Evolutionary conservation across 768 basidiomycete species (phyloP), one percentile per base, ranked within the genome.

Genomic region (Naganishia vaughanmartiniae): DNA sequence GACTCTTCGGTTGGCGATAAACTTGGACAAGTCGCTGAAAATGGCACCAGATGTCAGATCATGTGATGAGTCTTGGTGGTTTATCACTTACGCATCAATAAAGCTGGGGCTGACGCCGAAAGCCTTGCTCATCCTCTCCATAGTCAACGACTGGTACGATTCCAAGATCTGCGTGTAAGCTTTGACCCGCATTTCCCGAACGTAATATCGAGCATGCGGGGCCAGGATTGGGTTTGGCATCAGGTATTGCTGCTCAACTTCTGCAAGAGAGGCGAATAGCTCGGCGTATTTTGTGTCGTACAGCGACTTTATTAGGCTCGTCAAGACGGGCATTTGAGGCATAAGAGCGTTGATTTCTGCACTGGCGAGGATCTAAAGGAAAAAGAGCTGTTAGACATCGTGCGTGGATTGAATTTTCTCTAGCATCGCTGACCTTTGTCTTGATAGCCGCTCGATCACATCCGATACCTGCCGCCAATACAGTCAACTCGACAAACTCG

Each of bases 241-340:
- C 73, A 98, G 88, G 76, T 90, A 87, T 0, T 86, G 87, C 81
- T 93, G 89, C 81, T 97, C 94, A 68, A 97, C 89, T 17, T 89
- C 89, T 21, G 93, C 93, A 24, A 98, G 86, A 0, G 94, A 89
- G 42, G 89, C 82, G 81, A 97, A 99, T 83, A 98, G 93, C 72
- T 93, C 91, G 78, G 92, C 88, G 79, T 98, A 99, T 75, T 94
- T 91, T 74, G 91, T 92, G 70, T 94, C 90, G 80, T 94, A 94
- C 5, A 99, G 84, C 74, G 87, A 93, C 76, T 90, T 90, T 67
- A 90, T 87, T 66, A 92, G 87, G 74, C 91, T 89, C 15, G 90
- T 87, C 14, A 97, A 87, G 10, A 88, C 83, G 0, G 94, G 92
- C 0, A 93, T 83, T 55, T 92, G 90, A 0, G 92, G 89, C 4